Conservation (phyloP, 2,329 filamentous ascomycete species). For the Fusarium oxysporum region DNA sequence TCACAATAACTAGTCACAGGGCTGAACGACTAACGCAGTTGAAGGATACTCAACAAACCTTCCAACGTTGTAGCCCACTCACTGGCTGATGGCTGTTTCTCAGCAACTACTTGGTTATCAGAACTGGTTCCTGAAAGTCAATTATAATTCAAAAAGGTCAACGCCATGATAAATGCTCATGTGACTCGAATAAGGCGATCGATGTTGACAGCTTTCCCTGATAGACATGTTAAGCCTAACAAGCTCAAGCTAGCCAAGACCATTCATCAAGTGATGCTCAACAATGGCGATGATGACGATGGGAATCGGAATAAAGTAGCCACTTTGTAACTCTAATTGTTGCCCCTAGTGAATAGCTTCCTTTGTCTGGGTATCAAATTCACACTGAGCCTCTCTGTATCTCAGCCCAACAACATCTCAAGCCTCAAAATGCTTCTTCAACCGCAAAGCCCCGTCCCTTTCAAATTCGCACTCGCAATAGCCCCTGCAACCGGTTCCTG, state of each 20-base stretch:
- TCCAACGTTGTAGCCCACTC: background rate
- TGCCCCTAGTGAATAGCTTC: background rate
- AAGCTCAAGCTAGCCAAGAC: background rate
- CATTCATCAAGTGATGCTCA: conserved; percentile 10
- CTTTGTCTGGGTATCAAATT: conserved; percentile 2
- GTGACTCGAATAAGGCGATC: conserved; percentile 22
- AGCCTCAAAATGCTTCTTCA: background rate
- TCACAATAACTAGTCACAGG: background rate
- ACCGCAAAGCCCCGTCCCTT: background rate
- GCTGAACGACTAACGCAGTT: background rate
- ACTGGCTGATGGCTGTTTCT: background rate
- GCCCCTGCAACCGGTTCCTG: conserved; percentile 40
- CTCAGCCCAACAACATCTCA: background rate
- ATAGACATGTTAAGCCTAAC: conserved; percentile 10
- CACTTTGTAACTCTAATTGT: background rate
- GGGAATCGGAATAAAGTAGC: conserved; percentile 1
- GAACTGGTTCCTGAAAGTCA: background rate
- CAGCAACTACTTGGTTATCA: background rate
- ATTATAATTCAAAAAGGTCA: background rate
- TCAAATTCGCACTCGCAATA: conserved; percentile 30
- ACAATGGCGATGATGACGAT: background rate
- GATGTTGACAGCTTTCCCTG: conserved; percentile 22
- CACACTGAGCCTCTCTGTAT: background rate
- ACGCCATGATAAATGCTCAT: conserved; percentile 5
- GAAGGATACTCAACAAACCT: background rate